Conservation (phyloP, 2,329 filamentous ascomycete species). For the Arthrobotrys iridis region DNA sequence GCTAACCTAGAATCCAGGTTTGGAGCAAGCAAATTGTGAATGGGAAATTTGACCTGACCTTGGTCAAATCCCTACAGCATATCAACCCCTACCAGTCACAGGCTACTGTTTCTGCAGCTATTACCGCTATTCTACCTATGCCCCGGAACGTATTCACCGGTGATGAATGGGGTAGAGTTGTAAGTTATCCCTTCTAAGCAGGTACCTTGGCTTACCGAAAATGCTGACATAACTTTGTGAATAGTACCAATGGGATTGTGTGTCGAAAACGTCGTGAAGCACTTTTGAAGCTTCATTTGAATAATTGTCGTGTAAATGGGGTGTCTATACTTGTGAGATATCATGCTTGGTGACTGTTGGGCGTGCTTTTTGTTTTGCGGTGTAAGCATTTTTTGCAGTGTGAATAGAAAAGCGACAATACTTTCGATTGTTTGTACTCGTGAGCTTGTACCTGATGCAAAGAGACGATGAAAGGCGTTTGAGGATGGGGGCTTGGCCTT, state of each 20-base stretch:
- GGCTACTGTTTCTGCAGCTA: slow-evolving; percentile 71
- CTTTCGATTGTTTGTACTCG: not conserved
- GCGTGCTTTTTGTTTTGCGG: not conserved
- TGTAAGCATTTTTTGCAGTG: slow-evolving; percentile 13
- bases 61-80: slow-evolving; percentile 84
- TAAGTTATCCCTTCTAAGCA: slow-evolving; percentile 65
- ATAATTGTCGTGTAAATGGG: not conserved
- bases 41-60: slow-evolving; percentile 78
- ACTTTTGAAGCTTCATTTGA: not conserved
- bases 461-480: slow-evolving; percentile 13
- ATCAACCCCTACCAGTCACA: slow-evolving; percentile 72
- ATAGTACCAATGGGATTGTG: slow-evolving; percentile 70
- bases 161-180: slow-evolving; percentile 90
- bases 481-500: slow-evolving; percentile 9
- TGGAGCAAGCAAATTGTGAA: slow-evolving; percentile 69
- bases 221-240: slow-evolving; percentile 2
- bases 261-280: slow-evolving; percentile 44
- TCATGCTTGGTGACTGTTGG: not conserved
- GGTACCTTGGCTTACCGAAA: slow-evolving; percentile 18
- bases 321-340: not conserved
- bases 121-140: slow-evolving; percentile 87
- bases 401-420: slow-evolving; percentile 17
- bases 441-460: not conserved
- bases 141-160: slow-evolving; percentile 88
- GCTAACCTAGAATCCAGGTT: slow-evolving; percentile 61